Conservation (phyloP, 2,329 filamentous ascomycete genomes). For the Sphaceloma murrayae region DNA sequence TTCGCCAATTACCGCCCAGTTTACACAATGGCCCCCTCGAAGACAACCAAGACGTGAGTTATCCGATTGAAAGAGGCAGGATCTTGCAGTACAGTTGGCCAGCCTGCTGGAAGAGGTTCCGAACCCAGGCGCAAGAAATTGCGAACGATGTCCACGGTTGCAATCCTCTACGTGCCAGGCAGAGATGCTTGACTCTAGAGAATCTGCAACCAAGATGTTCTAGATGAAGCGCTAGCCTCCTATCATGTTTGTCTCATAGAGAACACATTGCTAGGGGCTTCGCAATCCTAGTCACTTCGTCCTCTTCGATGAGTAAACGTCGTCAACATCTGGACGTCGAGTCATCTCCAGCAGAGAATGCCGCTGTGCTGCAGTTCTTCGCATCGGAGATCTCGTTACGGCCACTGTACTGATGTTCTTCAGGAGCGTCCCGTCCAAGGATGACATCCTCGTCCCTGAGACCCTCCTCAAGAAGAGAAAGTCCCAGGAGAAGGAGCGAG, state of each 20-base stretch:
- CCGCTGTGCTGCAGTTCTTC: conserved; percentile 89
- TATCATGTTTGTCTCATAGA: too few relatives aligned
- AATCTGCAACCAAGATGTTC: conserved; percentile 64
- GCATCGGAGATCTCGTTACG: conserved; percentile 67
- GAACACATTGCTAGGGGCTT: too few relatives aligned
- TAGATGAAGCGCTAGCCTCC: too few relatives aligned
- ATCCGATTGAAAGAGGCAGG: conserved; percentile 30
- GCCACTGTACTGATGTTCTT: conserved; percentile 62
- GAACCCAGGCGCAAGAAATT: conserved; percentile 45
- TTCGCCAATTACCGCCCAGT: conserved; percentile 21
- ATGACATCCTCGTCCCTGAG: conserved; percentile 96
- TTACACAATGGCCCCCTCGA: conserved; percentile 46
- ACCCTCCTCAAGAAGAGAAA: conserved; percentile 99
- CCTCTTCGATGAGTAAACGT: conserved; percentile 22
- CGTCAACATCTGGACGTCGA: conserved; percentile 55
- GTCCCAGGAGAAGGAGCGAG: conserved; percentile 97
- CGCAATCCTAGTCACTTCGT: too few relatives aligned
- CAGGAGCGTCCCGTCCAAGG: conserved; percentile 85
- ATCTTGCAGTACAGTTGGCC: conserved; percentile 67
- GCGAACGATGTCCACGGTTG: conserved; percentile 16
- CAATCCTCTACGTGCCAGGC: conserved; percentile 26
- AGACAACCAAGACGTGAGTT: conserved; percentile 50
- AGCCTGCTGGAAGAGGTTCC: conserved; percentile 60
- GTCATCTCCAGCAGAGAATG: conserved; percentile 80
- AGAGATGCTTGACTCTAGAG: conserved; percentile 45